Percentiles rank a stretch among this genome's conserved stretches.
These are phyloP conservation scores for Neonectria faginata DNA, from an alignment of 2,329 filamentous ascomycete species.

Conservation along the genomic window DNA sequence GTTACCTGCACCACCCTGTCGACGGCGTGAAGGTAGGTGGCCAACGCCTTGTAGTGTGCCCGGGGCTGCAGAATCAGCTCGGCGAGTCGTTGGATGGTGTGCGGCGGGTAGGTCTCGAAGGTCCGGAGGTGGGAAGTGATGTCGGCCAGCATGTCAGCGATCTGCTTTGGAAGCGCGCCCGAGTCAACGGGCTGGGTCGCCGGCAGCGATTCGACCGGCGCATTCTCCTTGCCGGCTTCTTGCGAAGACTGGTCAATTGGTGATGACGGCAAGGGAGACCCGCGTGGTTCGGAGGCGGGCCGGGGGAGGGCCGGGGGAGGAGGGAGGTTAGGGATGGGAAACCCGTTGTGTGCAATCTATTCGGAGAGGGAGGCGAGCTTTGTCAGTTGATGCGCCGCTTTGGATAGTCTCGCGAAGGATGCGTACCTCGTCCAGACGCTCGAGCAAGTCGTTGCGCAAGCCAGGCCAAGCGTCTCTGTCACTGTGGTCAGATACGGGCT, in stretches of 20 bases:
- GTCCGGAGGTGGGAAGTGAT: slow-evolving; percentile 72
- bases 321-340: slow-evolving; percentile 75
- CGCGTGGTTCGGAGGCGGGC: slow-evolving; percentile 57
- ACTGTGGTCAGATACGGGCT: slow-evolving; percentile 45
- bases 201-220: slow-evolving; percentile 57
- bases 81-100: slow-evolving; percentile 91
- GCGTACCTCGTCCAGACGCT: slow-evolving; percentile 73
- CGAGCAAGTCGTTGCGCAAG: slow-evolving; percentile 73
- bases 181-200: slow-evolving; percentile 49
- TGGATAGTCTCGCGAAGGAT: not conserved
- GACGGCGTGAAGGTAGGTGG: slow-evolving; percentile 88
- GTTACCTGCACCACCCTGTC: slow-evolving; percentile 93
- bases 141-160: slow-evolving; percentile 70
- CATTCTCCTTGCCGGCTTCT: slow-evolving; percentile 77
- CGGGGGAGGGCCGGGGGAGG: slow-evolving; percentile 55
- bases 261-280: slow-evolving; percentile 59
- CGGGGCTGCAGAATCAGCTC: slow-evolving; percentile 85
- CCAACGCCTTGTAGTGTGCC: slow-evolving; percentile 82
- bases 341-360: slow-evolving; percentile 81
- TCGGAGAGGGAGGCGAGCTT: slow-evolving; percentile 1
- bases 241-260: slow-evolving; percentile 61
- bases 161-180: slow-evolving; percentile 70
- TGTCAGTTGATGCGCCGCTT: not conserved
- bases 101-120: slow-evolving; percentile 83
- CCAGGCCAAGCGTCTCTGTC: slow-evolving; percentile 76